A percentile compares a stretch with the other conserved stretches of the same genome.
Evolutionary conservation across 2,329 filamentous ascomycete species (phyloP).

Genomic region (Truncatella angustata): DNA sequence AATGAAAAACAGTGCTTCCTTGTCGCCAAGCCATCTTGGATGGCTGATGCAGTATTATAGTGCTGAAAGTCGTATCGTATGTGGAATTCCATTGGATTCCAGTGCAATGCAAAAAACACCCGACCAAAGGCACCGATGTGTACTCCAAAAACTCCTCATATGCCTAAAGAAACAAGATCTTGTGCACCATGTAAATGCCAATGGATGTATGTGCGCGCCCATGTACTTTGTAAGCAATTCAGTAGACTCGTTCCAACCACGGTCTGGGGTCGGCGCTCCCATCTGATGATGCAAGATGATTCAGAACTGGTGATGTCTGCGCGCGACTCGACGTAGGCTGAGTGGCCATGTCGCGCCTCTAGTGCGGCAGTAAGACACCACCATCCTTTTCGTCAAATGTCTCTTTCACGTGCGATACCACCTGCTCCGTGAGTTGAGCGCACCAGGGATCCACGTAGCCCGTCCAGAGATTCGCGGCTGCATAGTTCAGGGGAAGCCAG

Average conservation of each 20-base stretch:
- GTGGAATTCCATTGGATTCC: no score
- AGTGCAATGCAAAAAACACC: no score
- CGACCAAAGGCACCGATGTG: no score
- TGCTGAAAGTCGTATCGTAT: no score
- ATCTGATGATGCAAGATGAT: not conserved
- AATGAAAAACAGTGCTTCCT: no score
- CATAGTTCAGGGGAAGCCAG: constrained; percentile 48
- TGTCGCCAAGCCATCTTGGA: no score
- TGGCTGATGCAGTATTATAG: no score
- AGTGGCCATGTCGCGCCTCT: constrained; percentile 14
- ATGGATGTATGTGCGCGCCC: no score
- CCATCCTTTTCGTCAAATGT: constrained; percentile 28
- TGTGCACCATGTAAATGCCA: no score
- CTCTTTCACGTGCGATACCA: constrained; percentile 29
- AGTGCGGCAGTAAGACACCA: constrained; percentile 28
- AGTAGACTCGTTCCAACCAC: constrained; percentile 2
- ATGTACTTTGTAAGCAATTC: not conserved
- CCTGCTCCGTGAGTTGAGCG: constrained; percentile 39
- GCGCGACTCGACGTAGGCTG: not conserved
- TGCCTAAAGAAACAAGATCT: no score
- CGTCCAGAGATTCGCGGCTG: constrained; percentile 48
- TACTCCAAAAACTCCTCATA: no score
- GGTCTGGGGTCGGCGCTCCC: not conserved
- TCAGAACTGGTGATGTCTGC: not conserved
- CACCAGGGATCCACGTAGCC: constrained; percentile 53